phyloP scores from a whole-genome alignment of 768 basidiomycete genomes.

The Auricularia cornea region DNA sequence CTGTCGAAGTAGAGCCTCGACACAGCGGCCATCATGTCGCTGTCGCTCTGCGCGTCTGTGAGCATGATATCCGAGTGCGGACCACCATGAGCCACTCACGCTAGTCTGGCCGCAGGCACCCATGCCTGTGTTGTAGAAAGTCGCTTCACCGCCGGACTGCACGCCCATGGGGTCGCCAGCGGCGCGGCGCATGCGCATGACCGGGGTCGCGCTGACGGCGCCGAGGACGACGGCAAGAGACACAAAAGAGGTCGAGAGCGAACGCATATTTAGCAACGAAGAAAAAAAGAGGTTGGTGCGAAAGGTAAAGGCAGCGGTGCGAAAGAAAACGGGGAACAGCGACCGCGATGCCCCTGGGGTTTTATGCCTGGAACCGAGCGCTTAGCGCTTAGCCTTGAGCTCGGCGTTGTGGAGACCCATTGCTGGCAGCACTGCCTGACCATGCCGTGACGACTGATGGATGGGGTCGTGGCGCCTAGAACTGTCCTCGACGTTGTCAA shows the following conservation, averaged over 20 bases:
- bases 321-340: not conserved
- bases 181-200: not conserved
- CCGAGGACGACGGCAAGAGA: not conserved
- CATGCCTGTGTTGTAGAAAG: slow-evolving; percentile 52
- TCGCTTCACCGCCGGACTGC: slow-evolving; percentile 13
- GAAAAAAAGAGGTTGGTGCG: not conserved
- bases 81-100: slow-evolving; percentile 12
- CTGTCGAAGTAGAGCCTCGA: slow-evolving; percentile 47
- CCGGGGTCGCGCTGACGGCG: not conserved
- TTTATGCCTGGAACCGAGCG: no score
- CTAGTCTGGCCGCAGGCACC: slow-evolving; percentile 58
- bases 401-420: no score
- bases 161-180: not conserved
- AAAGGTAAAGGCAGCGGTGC: not conserved
- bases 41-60: slow-evolving; percentile 37
- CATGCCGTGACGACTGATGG: no score
- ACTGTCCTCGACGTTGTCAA: no score
- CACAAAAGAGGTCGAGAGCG: not conserved
- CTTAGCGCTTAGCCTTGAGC: no score
- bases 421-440: no score
- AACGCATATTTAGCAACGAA: not conserved
- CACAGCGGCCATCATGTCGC: slow-evolving; percentile 50
- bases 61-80: slow-evolving; percentile 60
- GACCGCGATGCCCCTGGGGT: no score
- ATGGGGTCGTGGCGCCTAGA: no score